These are phyloP conservation scores for Xylaria polymorpha DNA, from an alignment of 2,329 filamentous ascomycete genomes.

Conservation along the genomic window DNA sequence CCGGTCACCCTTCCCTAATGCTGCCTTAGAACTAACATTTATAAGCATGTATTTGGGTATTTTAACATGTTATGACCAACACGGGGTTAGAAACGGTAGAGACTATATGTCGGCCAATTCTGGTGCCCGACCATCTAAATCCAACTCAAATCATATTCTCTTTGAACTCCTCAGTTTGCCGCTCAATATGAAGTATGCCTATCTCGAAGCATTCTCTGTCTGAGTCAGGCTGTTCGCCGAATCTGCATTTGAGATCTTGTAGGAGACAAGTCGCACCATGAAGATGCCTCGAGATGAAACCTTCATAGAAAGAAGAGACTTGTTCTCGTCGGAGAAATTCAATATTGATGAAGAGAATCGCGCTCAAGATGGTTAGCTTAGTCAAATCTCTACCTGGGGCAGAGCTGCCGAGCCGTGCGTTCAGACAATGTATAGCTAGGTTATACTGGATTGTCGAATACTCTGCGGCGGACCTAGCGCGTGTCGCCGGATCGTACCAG, in stretches of 20 bases:
- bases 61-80: not conserved
- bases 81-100: not conserved
- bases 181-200: not conserved
- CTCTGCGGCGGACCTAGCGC: not conserved
- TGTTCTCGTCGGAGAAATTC: conserved; percentile 10
- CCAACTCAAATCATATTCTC: not conserved
- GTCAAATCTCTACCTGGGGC: not conserved
- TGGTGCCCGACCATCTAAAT: not conserved
- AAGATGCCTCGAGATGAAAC: conserved; percentile 1
- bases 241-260: not conserved
- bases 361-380: conserved; percentile 19
- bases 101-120: not conserved
- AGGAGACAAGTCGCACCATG: conserved; percentile 7
- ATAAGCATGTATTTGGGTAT: not conserved
- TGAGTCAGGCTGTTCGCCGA: not conserved
- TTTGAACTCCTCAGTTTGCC: conserved; percentile 3
- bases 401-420: conserved; percentile 6
- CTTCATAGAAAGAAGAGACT: not conserved
- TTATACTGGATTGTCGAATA: conserved; percentile 20
- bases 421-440: conserved; percentile 14
- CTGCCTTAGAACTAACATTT: not conserved
- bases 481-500: conserved; percentile 17
- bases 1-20: not conserved
- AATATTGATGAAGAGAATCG: conserved; percentile 16
- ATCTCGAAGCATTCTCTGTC: conserved; percentile 11